Evolutionary conservation across 306 rosid species (phyloP).

Genomic region (Citrullus colocynthis): DNA sequence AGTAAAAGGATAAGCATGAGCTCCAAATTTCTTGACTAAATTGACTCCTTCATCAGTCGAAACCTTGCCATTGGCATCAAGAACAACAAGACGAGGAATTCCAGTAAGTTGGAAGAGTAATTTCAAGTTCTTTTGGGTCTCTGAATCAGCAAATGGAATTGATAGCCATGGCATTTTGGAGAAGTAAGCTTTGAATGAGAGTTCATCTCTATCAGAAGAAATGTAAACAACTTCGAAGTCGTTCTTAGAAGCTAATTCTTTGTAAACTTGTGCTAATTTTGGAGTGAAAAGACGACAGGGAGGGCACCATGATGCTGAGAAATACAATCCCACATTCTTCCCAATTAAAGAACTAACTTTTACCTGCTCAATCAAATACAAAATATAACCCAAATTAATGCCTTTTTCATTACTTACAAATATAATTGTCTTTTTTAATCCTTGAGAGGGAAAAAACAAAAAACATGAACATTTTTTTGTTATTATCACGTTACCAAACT

Average conservation of each 20-base stretch:
- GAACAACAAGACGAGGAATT: conserved; percentile 22
- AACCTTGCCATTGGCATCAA: not conserved
- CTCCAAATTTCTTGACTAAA: not conserved
- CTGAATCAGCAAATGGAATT: conserved; percentile 50
- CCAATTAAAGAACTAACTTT: not conserved
- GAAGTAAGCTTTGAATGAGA: conserved; percentile 41
- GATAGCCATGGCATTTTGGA: conserved; percentile 75
- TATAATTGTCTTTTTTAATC: too few relatives aligned
- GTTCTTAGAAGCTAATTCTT: conserved; percentile 24
- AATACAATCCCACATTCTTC: conserved; percentile 16
- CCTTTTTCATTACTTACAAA: too few relatives aligned
- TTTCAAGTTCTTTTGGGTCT: conserved; percentile 26
- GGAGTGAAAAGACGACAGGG: conserved; percentile 48
- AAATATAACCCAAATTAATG: conserved; percentile 10
- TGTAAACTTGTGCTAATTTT: conserved; percentile 30
- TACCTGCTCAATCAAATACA: not conserved
- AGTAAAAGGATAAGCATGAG: conserved; percentile 37
- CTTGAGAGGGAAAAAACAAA: too few relatives aligned
- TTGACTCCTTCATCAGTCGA: not conserved
- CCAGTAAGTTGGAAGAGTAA: conserved; percentile 29
- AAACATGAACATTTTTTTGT: too few relatives aligned
- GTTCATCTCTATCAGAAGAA: conserved; percentile 43
- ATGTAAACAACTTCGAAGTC: conserved; percentile 51
- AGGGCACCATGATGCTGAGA: conserved; percentile 64
- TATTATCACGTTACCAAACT: too few relatives aligned